A percentile compares a stretch with the other conserved stretches of the same genome.
Evolutionary conservation across 2,329 filamentous ascomycete genomes (phyloP).

Genomic region (Ophioceras dolichostomum): DNA sequence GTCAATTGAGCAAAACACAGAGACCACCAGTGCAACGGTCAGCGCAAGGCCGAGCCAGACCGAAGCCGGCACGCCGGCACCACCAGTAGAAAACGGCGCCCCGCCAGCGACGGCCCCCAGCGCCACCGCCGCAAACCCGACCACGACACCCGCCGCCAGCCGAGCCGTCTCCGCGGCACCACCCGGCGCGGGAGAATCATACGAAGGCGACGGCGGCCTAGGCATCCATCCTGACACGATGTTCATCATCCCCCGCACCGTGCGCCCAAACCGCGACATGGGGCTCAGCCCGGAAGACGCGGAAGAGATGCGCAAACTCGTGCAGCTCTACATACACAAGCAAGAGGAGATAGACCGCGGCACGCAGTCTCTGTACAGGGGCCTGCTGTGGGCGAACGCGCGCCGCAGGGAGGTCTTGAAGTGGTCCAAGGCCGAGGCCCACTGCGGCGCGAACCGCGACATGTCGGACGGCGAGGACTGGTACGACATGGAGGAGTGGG

Average conservation of each 20-base stretch:
- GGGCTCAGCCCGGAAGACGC: slow-evolving; percentile 37
- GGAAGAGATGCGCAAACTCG: slow-evolving; percentile 61
- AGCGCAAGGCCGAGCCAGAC: too few relatives aligned
- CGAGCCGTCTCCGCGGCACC: too few relatives aligned
- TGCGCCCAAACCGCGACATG: background rate
- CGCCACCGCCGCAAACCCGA: too few relatives aligned
- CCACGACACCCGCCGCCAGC: background rate
- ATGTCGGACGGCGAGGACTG: slow-evolving; percentile 85
- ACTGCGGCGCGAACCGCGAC: slow-evolving; percentile 52
- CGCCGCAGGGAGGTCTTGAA: slow-evolving; percentile 58
- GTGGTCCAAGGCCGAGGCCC: slow-evolving; percentile 70
- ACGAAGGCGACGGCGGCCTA: background rate
- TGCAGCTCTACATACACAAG: slow-evolving; percentile 72
- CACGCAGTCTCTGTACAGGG: slow-evolving; percentile 53
- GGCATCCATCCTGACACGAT: too few relatives aligned
- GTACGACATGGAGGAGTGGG: slow-evolving; percentile 77
- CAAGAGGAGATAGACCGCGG: slow-evolving; percentile 74
- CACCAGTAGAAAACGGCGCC: background rate
- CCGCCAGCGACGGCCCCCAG: too few relatives aligned
- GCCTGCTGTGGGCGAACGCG: slow-evolving; percentile 60
- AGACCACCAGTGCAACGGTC: too few relatives aligned
- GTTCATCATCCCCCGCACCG: background rate
- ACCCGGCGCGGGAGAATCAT: too few relatives aligned
- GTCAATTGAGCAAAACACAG: too few relatives aligned
- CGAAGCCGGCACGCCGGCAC: too few relatives aligned